Conservation (phyloP, 441 rosid genomes). For the Euphorbia celastroides region DNA sequence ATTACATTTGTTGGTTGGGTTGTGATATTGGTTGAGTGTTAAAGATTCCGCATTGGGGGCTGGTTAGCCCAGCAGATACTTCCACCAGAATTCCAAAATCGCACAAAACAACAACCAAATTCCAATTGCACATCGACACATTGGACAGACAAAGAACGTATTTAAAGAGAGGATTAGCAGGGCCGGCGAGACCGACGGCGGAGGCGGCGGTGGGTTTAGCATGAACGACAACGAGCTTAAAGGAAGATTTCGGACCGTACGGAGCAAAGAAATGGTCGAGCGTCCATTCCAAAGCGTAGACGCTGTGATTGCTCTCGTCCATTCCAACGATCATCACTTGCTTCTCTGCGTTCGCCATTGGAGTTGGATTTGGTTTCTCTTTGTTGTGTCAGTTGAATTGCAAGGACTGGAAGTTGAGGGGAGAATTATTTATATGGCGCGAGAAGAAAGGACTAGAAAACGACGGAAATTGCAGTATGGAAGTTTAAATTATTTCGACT, state of each 20-base stretch:
- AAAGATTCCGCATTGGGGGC: too few relatives aligned
- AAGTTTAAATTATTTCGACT: not conserved
- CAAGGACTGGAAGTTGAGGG: not conserved
- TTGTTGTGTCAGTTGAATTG: not conserved
- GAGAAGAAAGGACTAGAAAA: not conserved
- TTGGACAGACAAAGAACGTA: not conserved
- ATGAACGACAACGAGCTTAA: slow-evolving; percentile 64
- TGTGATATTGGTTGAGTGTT: too few relatives aligned
- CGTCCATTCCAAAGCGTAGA: slow-evolving; percentile 81
- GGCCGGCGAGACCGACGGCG: slow-evolving; percentile 62
- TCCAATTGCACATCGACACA: not conserved
- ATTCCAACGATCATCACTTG: slow-evolving; percentile 60
- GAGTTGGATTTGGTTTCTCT: not conserved
- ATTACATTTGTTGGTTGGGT: too few relatives aligned
- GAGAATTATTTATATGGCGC: not conserved
- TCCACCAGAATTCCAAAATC: too few relatives aligned
- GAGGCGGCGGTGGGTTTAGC: slow-evolving; percentile 60
- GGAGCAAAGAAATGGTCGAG: slow-evolving; percentile 66
- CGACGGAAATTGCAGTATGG: not conserved
- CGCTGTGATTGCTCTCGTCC: slow-evolving; percentile 81
- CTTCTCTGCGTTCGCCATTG: slow-evolving; percentile 43
- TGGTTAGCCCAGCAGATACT: too few relatives aligned
- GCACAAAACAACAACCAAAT: too few relatives aligned
- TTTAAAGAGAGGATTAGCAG: slow-evolving; percentile 36
- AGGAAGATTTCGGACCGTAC: slow-evolving; percentile 38